Evolutionary conservation across 768 basidiomycete genomes (phyloP).

Genomic region (Xerocomus brunneocitrinus): DNA sequence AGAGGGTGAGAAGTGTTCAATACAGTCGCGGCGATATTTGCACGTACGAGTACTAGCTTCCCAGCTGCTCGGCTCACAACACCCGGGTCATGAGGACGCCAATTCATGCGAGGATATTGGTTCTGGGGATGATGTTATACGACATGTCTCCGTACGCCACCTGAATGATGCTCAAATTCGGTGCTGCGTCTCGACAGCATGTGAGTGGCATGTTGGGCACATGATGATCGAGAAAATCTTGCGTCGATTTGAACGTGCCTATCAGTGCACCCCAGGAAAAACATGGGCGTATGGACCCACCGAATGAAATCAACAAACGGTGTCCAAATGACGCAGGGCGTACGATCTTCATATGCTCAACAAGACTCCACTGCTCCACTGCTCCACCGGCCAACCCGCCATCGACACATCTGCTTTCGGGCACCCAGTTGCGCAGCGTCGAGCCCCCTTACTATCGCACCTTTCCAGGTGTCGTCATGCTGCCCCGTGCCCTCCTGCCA

Average conservation of each 20-base stretch:
- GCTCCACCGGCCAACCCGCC: constrained; percentile 58
- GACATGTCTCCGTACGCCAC: no score
- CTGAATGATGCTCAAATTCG: not conserved
- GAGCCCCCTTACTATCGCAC: constrained; percentile 45
- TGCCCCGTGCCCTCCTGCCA: constrained; percentile 42
- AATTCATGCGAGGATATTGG: no score
- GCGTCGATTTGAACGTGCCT: not conserved
- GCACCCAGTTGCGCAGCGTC: constrained; percentile 42
- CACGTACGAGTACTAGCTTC: no score
- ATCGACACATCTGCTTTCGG: constrained; percentile 56
- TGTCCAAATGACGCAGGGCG: not conserved
- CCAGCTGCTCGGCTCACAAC: no score
- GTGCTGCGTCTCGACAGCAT: not conserved
- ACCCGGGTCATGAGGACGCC: no score
- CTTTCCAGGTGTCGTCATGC: constrained; percentile 39
- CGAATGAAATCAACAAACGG: not conserved
- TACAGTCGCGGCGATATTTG: not conserved
- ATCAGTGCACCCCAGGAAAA: no score
- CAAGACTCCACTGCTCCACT: not conserved
- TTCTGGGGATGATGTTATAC: no score
- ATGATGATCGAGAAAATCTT: not conserved
- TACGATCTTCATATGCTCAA: not conserved
- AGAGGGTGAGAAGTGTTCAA: not conserved
- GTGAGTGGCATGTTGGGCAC: not conserved
- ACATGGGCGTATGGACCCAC: not conserved